Percentiles rank a stretch among this genome's conserved stretches.
Conservation (phyloP, 441 rosid genomes). For the Bocquillonia castaneifolia region DNA sequence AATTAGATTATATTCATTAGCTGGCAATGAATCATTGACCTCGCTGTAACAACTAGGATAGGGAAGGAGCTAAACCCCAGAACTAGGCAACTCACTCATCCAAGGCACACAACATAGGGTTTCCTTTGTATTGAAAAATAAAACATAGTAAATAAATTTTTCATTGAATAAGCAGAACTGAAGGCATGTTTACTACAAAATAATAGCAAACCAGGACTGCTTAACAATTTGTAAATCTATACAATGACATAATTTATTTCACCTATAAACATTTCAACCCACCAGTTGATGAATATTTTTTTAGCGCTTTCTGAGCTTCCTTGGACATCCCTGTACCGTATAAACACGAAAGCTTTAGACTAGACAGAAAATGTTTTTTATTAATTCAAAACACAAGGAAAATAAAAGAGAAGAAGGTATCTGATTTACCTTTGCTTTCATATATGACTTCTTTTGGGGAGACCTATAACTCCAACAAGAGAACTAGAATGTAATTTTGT, state of each 20-base stretch:
- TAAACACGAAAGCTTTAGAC: conserved; percentile 17
- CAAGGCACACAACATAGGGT: not conserved
- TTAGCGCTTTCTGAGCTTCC: conserved; percentile 75
- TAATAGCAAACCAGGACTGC: not conserved
- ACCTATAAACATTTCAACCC: conserved; percentile 13
- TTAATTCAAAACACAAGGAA: conserved; percentile 4
- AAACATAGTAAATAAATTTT: not conserved
- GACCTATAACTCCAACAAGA: conserved; percentile 42
- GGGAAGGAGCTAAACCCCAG: not conserved
- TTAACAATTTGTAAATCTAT: not conserved
- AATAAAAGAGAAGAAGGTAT: conserved; percentile 15
- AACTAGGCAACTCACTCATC: not conserved
- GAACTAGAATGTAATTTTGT: conserved; percentile 22
- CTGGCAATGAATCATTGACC: not conserved
- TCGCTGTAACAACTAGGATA: not conserved
- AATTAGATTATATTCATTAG: not conserved
- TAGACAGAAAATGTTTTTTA: not conserved
- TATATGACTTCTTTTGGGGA: conserved; percentile 93
- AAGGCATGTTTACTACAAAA: not conserved
- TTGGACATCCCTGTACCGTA: conserved; percentile 68
- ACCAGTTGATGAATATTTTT: conserved; percentile 75
- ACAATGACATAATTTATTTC: not conserved
- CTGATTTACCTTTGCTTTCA: conserved; percentile 64
- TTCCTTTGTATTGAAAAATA: conserved; percentile 9
- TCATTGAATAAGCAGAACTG: not conserved